Base-by-base conservation (phyloP, 306 rosid genomes). In the Castanea crenata region DNA sequence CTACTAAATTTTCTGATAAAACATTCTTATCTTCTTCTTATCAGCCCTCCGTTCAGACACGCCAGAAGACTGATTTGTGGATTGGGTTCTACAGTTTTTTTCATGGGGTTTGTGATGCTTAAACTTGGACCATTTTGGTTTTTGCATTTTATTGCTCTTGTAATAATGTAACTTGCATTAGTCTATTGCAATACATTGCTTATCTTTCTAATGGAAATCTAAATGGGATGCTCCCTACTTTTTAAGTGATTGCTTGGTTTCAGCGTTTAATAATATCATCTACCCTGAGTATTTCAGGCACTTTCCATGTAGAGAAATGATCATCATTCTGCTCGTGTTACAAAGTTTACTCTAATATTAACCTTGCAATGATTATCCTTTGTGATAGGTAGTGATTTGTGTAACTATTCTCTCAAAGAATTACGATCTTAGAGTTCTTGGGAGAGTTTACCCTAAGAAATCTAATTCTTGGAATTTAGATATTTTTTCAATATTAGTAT, bases 1-100 rank as follows among this genome's bases (percentile, higher is more conserved):
- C 54, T 59, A 20, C 18, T n/a, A 8, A 38, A 63, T 44, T 67
- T 15, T 61, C 78, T 86, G 82, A 86, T 61, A 32, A 13, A 79
- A 51, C 16, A 44, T 56, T 62, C 78, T 49, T 6, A 15, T 76
- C 51, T 14, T 52, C 79, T 35, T 76, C 71, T 9, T 55, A 25
- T 77, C 94, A 91, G 94, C 87, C 61, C 0, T 85, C 69, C 90
- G 97, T 14, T 76, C 92, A 8, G 97, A 90, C 79, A 77, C 83
- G 21, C 56, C 85, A 9, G 88, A 72, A 19, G 69, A n/a, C 4
- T 88, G 86, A 55, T 49, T 15, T n/a, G 14, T 49, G 35, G 51
- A 71, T 41, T 41, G 38, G 31, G 41, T 71, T 19, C 58, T 25
- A 10, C 20, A 20, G 61, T 23, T 71, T 71, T 20, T 11, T 41